These are phyloP conservation scores for Triadica sebifera DNA, from an alignment of 345 rosid species.

Conservation along the genomic window DNA sequence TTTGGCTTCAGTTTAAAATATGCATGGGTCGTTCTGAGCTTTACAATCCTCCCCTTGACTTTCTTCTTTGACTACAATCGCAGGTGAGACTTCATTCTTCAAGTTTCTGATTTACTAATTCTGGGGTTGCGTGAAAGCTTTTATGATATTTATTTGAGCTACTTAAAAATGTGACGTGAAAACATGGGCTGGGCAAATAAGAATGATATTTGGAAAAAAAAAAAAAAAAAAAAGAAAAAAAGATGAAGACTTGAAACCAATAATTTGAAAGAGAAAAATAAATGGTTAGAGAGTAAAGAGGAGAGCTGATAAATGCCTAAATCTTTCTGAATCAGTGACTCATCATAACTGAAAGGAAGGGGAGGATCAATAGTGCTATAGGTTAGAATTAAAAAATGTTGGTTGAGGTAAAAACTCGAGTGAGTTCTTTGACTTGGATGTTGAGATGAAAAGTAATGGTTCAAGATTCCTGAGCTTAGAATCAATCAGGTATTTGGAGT, in stretches of 20 bases:
- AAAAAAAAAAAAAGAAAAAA: not conserved
- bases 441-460: conserved; percentile 10
- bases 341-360: conserved; percentile 5
- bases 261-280: not conserved
- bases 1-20: conserved; percentile 9
- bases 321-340: conserved; percentile 3
- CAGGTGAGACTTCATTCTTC: conserved; percentile 37
- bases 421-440: conserved; percentile 6
- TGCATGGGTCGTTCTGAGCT: conserved; percentile 16
- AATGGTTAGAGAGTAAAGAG: not conserved
- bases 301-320: not conserved
- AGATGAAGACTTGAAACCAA: not conserved
- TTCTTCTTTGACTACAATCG: conserved; percentile 34
- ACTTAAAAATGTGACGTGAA: not conserved
- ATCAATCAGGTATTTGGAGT: conserved; percentile 20
- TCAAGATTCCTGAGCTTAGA: conserved; percentile 22
- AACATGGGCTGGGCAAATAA: conserved; percentile 5
- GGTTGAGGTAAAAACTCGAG: conserved; percentile 13
- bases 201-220: not conserved
- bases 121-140: conserved; percentile 22
- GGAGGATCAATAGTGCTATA: not conserved
- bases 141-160: not conserved
- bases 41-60: conserved; percentile 26
- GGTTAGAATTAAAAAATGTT: conserved; percentile 1
- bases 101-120: conserved; percentile 27